phyloP scores from a whole-genome alignment of 148 eudicot species.

The Dianthus caryophyllus region DNA sequence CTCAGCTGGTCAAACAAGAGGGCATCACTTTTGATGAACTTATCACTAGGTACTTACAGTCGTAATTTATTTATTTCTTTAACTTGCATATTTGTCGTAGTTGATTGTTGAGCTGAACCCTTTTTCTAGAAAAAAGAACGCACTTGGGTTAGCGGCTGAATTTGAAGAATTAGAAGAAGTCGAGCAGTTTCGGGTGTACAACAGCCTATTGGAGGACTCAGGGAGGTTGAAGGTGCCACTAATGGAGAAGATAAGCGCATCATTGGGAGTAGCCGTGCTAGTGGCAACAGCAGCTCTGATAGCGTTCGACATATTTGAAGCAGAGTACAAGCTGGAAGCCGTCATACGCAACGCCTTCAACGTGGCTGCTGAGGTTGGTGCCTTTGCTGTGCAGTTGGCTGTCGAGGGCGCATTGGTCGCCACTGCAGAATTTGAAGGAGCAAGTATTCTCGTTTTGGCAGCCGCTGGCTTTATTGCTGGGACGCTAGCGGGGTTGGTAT shows the following conservation, averaged over 20 bases:
- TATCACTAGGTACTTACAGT: neutral
- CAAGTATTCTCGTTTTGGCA: too few species aligned
- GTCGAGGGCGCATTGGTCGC: neutral
- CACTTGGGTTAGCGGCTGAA: neutral
- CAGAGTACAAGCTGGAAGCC: slow-evolving; percentile 3
- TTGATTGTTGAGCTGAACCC: too few species aligned
- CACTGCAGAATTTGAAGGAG: neutral
- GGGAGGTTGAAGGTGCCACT: neutral
- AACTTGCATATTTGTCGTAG: too few species aligned
- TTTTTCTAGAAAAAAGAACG: neutral
- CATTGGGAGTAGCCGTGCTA: neutral
- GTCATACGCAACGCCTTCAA: neutral
- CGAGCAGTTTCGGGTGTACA: neutral
- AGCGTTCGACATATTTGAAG: neutral
- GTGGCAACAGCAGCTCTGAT: neutral
- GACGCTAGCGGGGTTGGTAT: too few species aligned
- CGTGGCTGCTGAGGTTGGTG: slow-evolving; percentile 1
- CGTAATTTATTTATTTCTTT: neutral
- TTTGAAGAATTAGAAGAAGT: neutral
- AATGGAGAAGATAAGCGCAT: neutral
- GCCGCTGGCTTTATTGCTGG: too few species aligned
- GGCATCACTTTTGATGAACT: neutral
- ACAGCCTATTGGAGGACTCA: neutral
- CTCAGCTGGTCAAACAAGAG: neutral
- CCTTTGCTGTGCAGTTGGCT: neutral